Percentiles rank a stretch among this genome's conserved stretches.
Evolutionary conservation across 495 filamentous ascomycete species (phyloP).

Genomic region (Podospora conica): DNA sequence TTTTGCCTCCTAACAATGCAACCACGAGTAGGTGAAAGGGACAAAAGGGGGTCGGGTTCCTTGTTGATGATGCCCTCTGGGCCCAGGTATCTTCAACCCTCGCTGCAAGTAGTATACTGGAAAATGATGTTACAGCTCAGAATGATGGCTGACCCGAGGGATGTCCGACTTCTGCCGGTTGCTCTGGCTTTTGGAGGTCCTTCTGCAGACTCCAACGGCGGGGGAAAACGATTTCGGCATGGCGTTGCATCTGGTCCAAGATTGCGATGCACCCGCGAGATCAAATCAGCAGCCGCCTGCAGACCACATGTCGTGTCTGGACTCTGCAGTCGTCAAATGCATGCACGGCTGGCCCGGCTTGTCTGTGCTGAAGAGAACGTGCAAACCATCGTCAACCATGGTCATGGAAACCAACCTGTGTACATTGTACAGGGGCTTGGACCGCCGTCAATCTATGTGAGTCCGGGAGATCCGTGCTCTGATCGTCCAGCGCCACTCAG

Average conservation of each 20-base stretch:
- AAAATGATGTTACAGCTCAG: not conserved
- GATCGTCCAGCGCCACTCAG: not conserved
- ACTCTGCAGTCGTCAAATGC: not conserved
- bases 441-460: no score
- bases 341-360: not conserved
- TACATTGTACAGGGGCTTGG: no score
- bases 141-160: not conserved
- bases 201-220: not conserved
- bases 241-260: not conserved
- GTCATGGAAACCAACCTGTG: no score
- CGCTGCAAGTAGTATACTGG: not conserved
- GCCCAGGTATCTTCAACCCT: no score
- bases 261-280: not conserved
- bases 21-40: not conserved
- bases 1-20: not conserved
- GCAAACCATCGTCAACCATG: not conserved
- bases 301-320: conserved; percentile 16
- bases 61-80: no score
- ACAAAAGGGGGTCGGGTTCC: not conserved
- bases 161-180: not conserved
- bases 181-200: not conserved
- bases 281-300: conserved; percentile 21
- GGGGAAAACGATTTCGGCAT: not conserved
- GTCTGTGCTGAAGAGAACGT: not conserved
- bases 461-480: not conserved